These are phyloP conservation scores for Tilletia caries DNA, from an alignment of 1,284 basidiomycete genomes.

Conservation along the genomic window DNA sequence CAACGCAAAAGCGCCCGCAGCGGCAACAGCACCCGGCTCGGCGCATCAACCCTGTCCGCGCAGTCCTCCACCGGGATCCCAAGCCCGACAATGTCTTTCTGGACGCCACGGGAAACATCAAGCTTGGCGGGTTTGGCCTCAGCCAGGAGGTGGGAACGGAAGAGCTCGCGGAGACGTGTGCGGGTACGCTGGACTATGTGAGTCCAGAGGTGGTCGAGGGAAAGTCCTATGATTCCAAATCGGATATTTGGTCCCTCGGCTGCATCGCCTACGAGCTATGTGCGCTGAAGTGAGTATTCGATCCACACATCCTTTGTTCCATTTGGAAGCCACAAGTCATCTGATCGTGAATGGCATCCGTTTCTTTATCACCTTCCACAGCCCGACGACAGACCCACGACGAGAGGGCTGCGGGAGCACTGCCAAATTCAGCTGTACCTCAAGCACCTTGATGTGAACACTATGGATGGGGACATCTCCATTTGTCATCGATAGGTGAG, in stretches of 20 bases:
- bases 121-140: constrained; percentile 92
- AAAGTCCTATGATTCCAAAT: constrained; percentile 92
- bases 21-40: background rate
- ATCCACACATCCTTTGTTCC: no score
- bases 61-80: constrained; percentile 80
- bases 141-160: constrained; percentile 78
- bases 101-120: constrained; percentile 72
- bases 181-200: constrained; percentile 98
- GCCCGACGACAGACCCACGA: constrained; percentile 76
- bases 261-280: constrained; percentile 95
- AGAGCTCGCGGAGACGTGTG: constrained; percentile 89
- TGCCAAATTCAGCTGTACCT: constrained; percentile 69
- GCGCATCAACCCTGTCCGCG: background rate
- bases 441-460: constrained; percentile 11
- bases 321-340: no score
- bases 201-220: constrained; percentile 94
- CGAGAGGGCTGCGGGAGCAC: constrained; percentile 70
- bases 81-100: constrained; percentile 98
- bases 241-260: constrained; percentile 95
- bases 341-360: no score
- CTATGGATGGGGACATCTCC: no score
- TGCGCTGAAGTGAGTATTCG: constrained; percentile 55
- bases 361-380: background rate
- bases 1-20: background rate
- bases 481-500: no score